phyloP scores from a whole-genome alignment of 257 asterid species.

The Fraxinus anomala region DNA sequence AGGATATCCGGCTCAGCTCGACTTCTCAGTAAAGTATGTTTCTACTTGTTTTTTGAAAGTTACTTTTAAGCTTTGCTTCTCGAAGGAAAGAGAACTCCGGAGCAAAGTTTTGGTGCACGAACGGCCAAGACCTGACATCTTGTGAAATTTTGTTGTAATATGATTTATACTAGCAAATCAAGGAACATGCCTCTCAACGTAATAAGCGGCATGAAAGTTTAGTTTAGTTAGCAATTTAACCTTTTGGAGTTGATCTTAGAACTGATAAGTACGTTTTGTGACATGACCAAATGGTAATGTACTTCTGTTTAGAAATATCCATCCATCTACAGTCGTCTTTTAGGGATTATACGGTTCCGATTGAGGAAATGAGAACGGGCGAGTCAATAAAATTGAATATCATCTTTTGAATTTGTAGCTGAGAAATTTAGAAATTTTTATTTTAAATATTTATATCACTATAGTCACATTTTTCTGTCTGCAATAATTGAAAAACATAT shows the following conservation, averaged over 20 bases:
- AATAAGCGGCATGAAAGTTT: background rate
- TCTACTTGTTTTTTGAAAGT: background rate
- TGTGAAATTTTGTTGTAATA: background rate
- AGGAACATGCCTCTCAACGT: background rate
- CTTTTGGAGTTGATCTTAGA: background rate
- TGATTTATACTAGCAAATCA: background rate
- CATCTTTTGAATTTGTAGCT: too few species aligned
- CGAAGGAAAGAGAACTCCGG: background rate
- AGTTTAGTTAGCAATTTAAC: background rate
- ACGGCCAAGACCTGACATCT: background rate
- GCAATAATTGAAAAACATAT: too few species aligned
- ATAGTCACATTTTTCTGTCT: too few species aligned
- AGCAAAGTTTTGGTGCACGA: background rate
- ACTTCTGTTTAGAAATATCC: too few species aligned
- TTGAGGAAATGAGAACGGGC: too few species aligned
- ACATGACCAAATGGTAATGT: too few species aligned
- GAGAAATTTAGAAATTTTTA: too few species aligned
- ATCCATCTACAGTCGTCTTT: too few species aligned
- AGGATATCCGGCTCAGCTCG: background rate
- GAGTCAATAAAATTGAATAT: too few species aligned
- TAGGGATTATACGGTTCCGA: too few species aligned
- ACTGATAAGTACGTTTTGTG: background rate
- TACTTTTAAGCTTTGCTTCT: background rate
- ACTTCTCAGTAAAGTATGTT: background rate
- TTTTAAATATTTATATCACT: too few species aligned